Percentiles rank a stretch among this genome's conserved stretches.
Evolutionary conservation across 2,329 filamentous ascomycete genomes (phyloP).

Genomic region (Magnaporthiopsis rhizophila): DNA sequence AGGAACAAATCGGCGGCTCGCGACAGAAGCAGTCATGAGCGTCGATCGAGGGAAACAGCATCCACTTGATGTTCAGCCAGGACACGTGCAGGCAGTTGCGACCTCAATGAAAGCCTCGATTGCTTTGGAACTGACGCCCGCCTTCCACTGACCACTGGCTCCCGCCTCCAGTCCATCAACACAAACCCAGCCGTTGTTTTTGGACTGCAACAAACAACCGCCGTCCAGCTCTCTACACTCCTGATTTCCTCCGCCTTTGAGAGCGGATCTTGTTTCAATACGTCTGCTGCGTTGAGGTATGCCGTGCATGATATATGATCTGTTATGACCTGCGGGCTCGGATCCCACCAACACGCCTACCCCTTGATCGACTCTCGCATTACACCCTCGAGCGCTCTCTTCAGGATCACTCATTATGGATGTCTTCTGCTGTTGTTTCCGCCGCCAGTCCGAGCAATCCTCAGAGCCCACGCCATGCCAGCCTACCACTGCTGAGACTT

Average conservation of each 20-base stretch:
- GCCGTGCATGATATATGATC: neutral
- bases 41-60: neutral
- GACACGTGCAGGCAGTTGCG: neutral
- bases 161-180: neutral
- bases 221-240: neutral
- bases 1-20: neutral
- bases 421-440: conserved; percentile 14
- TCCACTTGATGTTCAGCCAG: neutral
- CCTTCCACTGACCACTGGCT: neutral
- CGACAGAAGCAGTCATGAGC: neutral
- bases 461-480: neutral
- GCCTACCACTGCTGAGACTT: neutral
- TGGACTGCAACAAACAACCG: neutral
- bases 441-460: conserved; percentile 5
- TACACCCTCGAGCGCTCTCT: no score
- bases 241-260: neutral
- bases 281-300: neutral
- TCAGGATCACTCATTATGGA: neutral
- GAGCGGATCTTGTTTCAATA: neutral
- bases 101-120: neutral
- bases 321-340: neutral
- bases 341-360: neutral
- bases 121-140: neutral
- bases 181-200: neutral
- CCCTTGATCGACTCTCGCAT: neutral